These are phyloP conservation scores for Akanthomyces uredinophilus DNA, from an alignment of 2,329 filamentous ascomycete genomes.

Conservation along the genomic window DNA sequence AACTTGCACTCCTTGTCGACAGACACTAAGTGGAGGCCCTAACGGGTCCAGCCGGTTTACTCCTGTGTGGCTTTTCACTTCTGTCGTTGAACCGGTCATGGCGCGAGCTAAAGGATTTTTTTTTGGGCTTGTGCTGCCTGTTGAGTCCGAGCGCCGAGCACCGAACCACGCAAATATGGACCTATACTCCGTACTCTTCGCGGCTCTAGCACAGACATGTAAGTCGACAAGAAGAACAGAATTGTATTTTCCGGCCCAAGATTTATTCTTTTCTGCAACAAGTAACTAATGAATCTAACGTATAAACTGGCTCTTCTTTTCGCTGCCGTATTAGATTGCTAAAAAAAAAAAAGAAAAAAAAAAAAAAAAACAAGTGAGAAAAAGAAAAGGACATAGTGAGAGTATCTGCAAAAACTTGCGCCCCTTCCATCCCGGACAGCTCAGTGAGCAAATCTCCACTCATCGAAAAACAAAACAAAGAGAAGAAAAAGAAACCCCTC, in stretches of 20 bases:
- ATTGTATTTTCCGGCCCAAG: no score
- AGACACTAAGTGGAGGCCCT: neutral
- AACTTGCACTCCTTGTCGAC: neutral
- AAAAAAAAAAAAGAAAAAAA: neutral
- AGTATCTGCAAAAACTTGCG: neutral
- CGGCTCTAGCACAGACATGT: neutral
- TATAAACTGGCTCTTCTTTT: neutral
- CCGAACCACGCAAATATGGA: neutral
- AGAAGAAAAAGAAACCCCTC: neutral
- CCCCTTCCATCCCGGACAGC: neutral
- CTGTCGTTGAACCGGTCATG: neutral
- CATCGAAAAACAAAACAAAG: no score
- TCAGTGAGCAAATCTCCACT: neutral
- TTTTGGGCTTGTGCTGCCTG: neutral
- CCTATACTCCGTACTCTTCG: no score
- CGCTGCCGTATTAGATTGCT: neutral
- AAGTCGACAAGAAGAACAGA: neutral
- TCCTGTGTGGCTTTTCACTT: neutral
- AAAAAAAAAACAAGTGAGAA: neutral
- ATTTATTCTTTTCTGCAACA: no score
- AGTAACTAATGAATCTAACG: neutral
- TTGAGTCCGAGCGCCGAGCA: conserved; percentile 4
- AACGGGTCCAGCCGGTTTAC: neutral
- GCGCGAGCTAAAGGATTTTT: neutral
- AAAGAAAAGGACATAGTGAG: neutral